These are phyloP conservation scores for Euphorbia peplus DNA, from an alignment of 345 rosid species.

Conservation along the genomic window DNA sequence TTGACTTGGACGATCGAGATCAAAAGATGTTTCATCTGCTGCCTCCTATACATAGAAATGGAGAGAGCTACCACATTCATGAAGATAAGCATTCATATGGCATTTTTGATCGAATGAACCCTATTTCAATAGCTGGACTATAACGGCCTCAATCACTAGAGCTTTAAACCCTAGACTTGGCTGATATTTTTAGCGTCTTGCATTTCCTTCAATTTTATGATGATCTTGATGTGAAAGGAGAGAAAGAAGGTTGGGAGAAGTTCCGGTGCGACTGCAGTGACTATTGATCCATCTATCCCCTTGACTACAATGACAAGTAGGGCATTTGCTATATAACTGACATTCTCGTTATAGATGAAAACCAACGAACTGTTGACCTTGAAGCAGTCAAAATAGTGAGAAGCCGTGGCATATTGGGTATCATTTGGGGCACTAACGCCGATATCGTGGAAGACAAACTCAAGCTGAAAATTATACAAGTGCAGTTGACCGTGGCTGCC, in stretches of 20 bases:
- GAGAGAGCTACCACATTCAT: constrained; percentile 97
- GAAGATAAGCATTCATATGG: constrained; percentile 96
- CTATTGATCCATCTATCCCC: constrained; percentile 77
- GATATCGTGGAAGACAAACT: constrained; percentile 62
- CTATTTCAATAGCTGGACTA: constrained; percentile 49
- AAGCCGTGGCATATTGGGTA: constrained; percentile 81
- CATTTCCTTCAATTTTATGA: too few species aligned
- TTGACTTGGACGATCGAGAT: constrained; percentile 85
- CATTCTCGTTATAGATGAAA: constrained; percentile 93
- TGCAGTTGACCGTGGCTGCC: too few species aligned
- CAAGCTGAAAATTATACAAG: constrained; percentile 94
- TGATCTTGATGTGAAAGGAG: too few species aligned
- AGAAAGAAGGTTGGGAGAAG: constrained; percentile 93
- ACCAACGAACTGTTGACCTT: constrained; percentile 88
- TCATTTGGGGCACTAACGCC: constrained; percentile 97
- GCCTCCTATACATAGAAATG: constrained; percentile 92
- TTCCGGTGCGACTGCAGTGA: constrained; percentile 86
- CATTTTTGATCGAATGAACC: constrained; percentile 87
- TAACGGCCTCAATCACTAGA: neutral
- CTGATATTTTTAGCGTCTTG: too few species aligned
- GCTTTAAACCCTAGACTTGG: too few species aligned
- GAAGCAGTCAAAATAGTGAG: constrained; percentile 77
- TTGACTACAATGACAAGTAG: constrained; percentile 91
- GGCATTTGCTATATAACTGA: constrained; percentile 93
- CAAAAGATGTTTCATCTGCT: constrained; percentile 99